Base-by-base conservation (phyloP, 129 eudicot species). In the Centrapalus pauciflorus region DNA sequence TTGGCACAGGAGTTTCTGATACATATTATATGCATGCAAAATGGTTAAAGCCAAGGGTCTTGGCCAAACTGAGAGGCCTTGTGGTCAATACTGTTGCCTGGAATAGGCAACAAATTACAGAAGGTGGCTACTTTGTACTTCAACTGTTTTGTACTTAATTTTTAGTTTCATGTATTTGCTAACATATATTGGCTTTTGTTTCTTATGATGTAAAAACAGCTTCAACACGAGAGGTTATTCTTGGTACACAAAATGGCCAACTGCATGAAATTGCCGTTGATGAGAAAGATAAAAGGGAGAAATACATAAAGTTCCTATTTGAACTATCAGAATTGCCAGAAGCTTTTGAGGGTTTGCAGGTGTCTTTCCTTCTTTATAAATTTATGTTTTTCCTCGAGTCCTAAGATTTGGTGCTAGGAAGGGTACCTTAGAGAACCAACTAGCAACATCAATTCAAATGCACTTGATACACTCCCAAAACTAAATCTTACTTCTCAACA, bases 231-330 rank as follows among this genome's bases (percentile, higher is more conserved):
- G 98, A 92, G 77, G 85, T 92, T 58, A 85, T 92, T 77, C 88
- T 92, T 77, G 98, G 98, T 61, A 88, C 95, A 1, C 83, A 85
- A 20, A 81, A 88, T 76, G 96, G 98, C 49, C 98, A 92, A 71
- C 80, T 92, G 70, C 71, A 81, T 85, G 98, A 92, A 76, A 75
- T 92, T 77, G 67, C 82, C 66, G 90, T 88, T 16, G 98, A 92
- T 52, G 98, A 88, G 79, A 92, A 92, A 73, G 98, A 92, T 79
- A 92, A 92, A 73, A 88, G 70, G 85, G 98, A 92, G 83, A 92
- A 92, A 76, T 85, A 92, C 66, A 78, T 92, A 48, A 92, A 92
- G 65, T 83, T 85, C 66, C 61, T 92, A 32, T 92, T 80, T 74
- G 98, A 85, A 69, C 82, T 92, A 46, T 69, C 63, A 10, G 98